Conservation (phyloP, 1,139 yeast species). For the Pichia terricola region DNA sequence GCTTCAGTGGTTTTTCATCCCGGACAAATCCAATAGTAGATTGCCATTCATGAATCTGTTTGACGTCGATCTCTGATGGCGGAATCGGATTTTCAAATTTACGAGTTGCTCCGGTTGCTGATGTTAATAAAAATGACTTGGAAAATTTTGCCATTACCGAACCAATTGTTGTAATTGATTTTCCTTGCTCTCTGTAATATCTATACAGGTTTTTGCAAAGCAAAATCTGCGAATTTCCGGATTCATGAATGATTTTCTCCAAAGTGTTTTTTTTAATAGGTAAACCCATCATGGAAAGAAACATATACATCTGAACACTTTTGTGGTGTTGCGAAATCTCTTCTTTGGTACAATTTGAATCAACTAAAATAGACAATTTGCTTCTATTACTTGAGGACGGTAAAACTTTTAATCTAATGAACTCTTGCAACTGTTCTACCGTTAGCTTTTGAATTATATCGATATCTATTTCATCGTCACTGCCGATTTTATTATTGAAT, state of each 20-base stretch:
- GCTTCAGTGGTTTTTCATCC: conserved; percentile 3
- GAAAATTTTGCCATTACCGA: conserved; percentile 17
- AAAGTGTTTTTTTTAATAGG: conserved; percentile 31
- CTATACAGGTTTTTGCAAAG: conserved; percentile 31
- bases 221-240: conserved; percentile 28
- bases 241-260: conserved; percentile 27
- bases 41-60: conserved; percentile 16
- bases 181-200: conserved; percentile 31
- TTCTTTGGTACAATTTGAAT: conserved; percentile 27
- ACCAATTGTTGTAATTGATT: conserved; percentile 16
- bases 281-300: conserved; percentile 35
- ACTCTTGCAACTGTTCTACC: conserved; percentile 25
- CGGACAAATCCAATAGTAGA: conserved; percentile 11
- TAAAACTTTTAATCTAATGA: conserved; percentile 30
- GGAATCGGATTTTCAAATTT: conserved; percentile 2
- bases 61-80: conserved; percentile 11
- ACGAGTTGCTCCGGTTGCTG: not conserved
- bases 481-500: conserved; percentile 26
- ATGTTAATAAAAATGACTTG: conserved; percentile 4
- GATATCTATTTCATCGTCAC: conserved; percentile 29
- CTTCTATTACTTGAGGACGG: conserved; percentile 30
- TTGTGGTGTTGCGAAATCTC: conserved; percentile 27
- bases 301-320: conserved; percentile 31
- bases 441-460: conserved; percentile 23
- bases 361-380: conserved; percentile 32